Conservation (phyloP, 2,329 filamentous ascomycete genomes). For the Rhexocercosporidium sp. region DNA sequence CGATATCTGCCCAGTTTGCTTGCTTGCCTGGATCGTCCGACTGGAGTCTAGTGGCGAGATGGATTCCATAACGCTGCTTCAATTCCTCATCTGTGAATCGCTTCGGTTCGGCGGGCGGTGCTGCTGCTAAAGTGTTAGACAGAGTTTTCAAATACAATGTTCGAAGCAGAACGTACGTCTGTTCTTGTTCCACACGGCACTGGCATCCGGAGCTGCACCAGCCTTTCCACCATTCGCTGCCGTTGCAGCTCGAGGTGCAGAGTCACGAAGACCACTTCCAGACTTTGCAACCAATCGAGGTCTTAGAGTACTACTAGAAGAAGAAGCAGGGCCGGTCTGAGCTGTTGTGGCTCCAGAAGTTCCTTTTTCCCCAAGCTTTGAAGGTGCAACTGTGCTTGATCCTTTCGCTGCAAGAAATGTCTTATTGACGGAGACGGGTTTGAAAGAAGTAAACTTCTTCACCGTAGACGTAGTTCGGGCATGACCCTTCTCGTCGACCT, state of each 20-base stretch:
- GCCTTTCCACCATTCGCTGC: conserved; percentile 61
- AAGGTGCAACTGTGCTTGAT: conserved; percentile 48
- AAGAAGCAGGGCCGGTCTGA: conserved; percentile 49
- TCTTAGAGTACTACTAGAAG: conserved; percentile 59
- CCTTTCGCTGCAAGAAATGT: conserved; percentile 80
- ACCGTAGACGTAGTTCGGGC: conserved; percentile 61
- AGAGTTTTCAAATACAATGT: conserved; percentile 4
- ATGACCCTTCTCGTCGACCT: conserved; percentile 64
- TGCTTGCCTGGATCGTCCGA: conserved; percentile 76
- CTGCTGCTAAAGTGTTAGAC: conserved; percentile 51
- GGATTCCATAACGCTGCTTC: conserved; percentile 82
- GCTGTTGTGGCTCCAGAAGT: conserved; percentile 50
- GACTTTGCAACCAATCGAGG: conserved; percentile 80
- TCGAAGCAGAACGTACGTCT: conserved; percentile 63
- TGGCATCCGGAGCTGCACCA: conserved; percentile 69
- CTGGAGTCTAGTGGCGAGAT: conserved; percentile 79
- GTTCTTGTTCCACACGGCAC: conserved; percentile 88
- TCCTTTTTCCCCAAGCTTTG: conserved; percentile 59
- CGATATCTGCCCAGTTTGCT: conserved; percentile 88
- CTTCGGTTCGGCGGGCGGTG: conserved; percentile 72
- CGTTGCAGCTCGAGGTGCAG: conserved; percentile 50
- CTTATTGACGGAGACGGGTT: conserved; percentile 84
- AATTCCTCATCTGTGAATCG: conserved; percentile 88
- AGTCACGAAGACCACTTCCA: conserved; percentile 63
- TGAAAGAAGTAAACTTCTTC: conserved; percentile 81